These are phyloP conservation scores for Penicillium macrosclerotiorum DNA, from an alignment of 495 filamentous ascomycete species.

Conservation along the genomic window DNA sequence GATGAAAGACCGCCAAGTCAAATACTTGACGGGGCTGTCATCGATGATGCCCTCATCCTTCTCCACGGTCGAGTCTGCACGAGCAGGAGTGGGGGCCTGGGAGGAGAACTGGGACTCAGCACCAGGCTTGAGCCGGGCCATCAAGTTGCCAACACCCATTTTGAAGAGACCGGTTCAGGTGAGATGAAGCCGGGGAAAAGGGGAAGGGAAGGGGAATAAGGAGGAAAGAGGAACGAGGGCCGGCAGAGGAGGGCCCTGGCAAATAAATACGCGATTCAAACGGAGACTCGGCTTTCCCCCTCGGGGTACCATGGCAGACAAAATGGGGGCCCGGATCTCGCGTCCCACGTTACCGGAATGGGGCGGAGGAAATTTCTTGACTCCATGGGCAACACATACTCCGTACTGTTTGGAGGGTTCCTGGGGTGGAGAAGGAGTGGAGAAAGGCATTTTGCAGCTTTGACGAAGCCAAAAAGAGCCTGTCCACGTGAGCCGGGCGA, in stretches of 20 bases:
- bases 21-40: constrained; percentile 45
- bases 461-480: not conserved
- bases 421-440: constrained; percentile 25
- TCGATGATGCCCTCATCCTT: constrained; percentile 42
- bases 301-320: constrained; percentile 35
- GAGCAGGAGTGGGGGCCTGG: constrained; percentile 36
- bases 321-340: constrained; percentile 41
- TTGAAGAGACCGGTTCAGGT: constrained; percentile 16
- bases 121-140: constrained; percentile 32
- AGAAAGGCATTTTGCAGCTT: constrained; percentile 10
- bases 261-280: constrained; percentile 23
- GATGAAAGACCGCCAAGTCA: constrained; percentile 50
- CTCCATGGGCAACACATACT: constrained; percentile 25
- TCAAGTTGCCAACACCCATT: constrained; percentile 39
- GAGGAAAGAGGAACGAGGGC: constrained; percentile 6
- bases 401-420: constrained; percentile 20
- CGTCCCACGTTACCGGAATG: constrained; percentile 27
- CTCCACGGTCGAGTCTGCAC: constrained; percentile 37
- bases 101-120: constrained; percentile 34
- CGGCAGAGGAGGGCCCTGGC: constrained; percentile 7
- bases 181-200: not conserved
- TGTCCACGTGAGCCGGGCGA: constrained; percentile 20
- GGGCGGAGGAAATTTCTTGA: constrained; percentile 26
- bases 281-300: constrained; percentile 27
- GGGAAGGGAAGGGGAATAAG: constrained; percentile 3